These are phyloP conservation scores for Sophora flavescens DNA, from an alignment of 306 rosid genomes.

Conservation along the genomic window DNA sequence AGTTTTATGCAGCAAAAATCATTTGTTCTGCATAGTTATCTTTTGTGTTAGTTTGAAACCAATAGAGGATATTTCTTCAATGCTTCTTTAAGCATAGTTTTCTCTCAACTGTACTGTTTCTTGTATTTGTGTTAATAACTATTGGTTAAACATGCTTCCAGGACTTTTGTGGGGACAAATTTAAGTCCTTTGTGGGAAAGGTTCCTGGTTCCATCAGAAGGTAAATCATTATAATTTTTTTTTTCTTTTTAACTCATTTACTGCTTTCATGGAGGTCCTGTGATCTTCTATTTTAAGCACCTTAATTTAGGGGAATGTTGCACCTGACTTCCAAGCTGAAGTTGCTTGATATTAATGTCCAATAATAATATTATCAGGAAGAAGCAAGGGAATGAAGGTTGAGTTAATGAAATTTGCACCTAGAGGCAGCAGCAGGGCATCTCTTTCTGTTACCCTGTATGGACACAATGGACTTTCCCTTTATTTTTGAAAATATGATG, in stretches of 20 bases:
- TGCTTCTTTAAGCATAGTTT: constrained; percentile 29
- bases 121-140: constrained; percentile 24
- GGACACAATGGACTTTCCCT: background rate
- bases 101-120: constrained; percentile 19
- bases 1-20: constrained; percentile 25
- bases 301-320: constrained; percentile 23
- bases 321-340: constrained; percentile 24
- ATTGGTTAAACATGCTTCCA: constrained; percentile 55
- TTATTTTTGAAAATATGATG: constrained; percentile 13
- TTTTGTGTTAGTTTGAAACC: constrained; percentile 26
- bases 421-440: constrained; percentile 12
- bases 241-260: constrained; percentile 8
- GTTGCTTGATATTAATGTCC: constrained; percentile 7
- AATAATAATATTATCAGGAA: constrained; percentile 28
- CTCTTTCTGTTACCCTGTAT: constrained; percentile 3
- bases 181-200: constrained; percentile 85
- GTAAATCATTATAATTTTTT: constrained; percentile 49
- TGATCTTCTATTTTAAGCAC: constrained; percentile 25
- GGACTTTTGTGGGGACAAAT: constrained; percentile 96
- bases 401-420: constrained; percentile 10
- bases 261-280: background rate
- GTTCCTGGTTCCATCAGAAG: constrained; percentile 76
- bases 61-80: constrained; percentile 1
- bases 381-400: constrained; percentile 9
- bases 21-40: constrained; percentile 6